Percentiles rank a stretch among this genome's conserved stretches.
phyloP scores from a whole-genome alignment of 169 alveolate species.

The Plasmodium knowlesi region DNA sequence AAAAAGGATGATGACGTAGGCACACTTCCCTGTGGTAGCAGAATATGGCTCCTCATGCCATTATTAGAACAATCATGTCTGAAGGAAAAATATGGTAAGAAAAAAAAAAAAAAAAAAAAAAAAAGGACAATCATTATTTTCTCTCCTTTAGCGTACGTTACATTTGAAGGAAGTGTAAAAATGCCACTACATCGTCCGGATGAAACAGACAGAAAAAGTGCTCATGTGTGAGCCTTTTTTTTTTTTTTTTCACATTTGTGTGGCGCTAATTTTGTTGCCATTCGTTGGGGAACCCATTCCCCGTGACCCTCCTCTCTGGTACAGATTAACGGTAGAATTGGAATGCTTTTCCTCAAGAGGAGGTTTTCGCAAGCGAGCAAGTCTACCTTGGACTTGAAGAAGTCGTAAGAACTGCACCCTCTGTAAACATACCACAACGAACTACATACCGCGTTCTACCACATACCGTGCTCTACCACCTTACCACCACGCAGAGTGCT shows the following conservation, averaged over 20 bases:
- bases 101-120: neutral
- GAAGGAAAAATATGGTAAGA: neutral
- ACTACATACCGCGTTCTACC: neutral
- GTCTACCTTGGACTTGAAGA: neutral
- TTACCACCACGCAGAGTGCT: neutral
- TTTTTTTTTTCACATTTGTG: neutral
- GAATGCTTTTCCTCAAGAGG: neutral
- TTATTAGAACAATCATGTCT: neutral
- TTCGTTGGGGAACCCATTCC: neutral
- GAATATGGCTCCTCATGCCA: neutral
- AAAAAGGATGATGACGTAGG: neutral
- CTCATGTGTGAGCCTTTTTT: neutral
- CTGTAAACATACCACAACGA: neutral
- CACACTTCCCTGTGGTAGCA: neutral
- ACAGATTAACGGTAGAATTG: slow-evolving; percentile 10
- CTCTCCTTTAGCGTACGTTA: neutral
- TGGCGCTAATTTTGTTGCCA: neutral
- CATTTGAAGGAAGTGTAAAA: neutral
- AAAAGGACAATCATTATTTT: neutral
- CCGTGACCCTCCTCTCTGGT: neutral
- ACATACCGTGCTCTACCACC: neutral
- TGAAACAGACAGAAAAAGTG: neutral
- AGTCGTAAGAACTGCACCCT: slow-evolving; percentile 15
- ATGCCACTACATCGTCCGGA: neutral
- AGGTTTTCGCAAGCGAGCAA: slow-evolving; percentile 12